These are phyloP conservation scores for Collybia nuda DNA, from an alignment of 768 basidiomycete species.

Conservation along the genomic window DNA sequence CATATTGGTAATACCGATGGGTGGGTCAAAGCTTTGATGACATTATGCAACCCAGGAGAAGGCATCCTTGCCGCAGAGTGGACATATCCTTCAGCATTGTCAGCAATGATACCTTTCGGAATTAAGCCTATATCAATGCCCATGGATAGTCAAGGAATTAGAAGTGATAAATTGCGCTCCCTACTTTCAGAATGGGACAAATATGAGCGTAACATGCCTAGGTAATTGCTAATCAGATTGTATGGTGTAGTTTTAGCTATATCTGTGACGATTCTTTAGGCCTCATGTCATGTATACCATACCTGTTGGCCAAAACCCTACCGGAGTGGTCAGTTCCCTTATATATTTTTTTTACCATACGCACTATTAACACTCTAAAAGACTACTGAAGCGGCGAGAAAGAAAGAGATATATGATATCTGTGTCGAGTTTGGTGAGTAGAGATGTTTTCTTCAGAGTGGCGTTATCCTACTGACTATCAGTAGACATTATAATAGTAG, in stretches of 20 bases:
- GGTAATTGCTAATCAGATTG: conserved; percentile 33
- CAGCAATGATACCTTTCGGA: conserved; percentile 34
- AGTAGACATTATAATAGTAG: conserved; percentile 72
- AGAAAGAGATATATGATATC: conserved; percentile 79
- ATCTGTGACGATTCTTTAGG: conserved; percentile 28
- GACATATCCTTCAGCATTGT: conserved; percentile 65
- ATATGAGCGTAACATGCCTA: conserved; percentile 47
- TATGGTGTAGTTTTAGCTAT: neutral
- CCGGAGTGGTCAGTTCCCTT: conserved; percentile 54
- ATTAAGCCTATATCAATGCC: conserved; percentile 53
- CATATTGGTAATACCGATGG: conserved; percentile 76
- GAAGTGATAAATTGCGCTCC: conserved; percentile 56
- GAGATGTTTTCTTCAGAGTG: too few relatives aligned
- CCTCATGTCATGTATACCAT: conserved; percentile 75
- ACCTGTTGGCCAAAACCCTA: conserved; percentile 85
- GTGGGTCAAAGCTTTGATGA: conserved; percentile 54
- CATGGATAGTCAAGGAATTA: conserved; percentile 73
- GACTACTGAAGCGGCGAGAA: conserved; percentile 63
- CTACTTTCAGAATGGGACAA: conserved; percentile 70
- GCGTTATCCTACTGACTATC: neutral
- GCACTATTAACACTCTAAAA: conserved; percentile 19
- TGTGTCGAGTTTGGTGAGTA: conserved; percentile 73
- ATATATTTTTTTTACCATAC: neutral
- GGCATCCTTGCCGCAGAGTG: conserved; percentile 63
- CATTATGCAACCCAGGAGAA: conserved; percentile 69